A percentile compares a stretch with the other conserved stretches of the same genome.
Evolutionary conservation across 148 eudicot genomes (phyloP).

Genomic region (Arbutus unedo): DNA sequence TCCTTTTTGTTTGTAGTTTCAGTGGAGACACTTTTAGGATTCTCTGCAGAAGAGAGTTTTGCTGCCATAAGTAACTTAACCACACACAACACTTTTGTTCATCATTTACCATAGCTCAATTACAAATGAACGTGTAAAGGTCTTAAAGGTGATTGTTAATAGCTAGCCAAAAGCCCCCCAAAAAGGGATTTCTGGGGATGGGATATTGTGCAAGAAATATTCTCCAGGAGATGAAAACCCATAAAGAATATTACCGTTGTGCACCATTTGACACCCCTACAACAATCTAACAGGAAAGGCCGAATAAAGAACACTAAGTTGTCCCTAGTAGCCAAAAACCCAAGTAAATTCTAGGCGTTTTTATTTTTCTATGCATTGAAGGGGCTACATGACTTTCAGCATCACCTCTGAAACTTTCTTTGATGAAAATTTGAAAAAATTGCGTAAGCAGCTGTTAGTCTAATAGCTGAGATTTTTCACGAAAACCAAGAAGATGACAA

Average conservation of each 20-base stretch:
- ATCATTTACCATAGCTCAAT: neutral
- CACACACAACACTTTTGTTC: neutral
- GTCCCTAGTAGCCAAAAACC: neutral
- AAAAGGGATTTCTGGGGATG: neutral
- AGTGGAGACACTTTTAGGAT: constrained; percentile 18
- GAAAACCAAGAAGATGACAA: neutral
- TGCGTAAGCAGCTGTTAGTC: neutral
- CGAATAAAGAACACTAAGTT: neutral
- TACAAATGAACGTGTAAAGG: neutral
- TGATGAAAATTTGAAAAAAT: neutral
- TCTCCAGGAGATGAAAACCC: neutral
- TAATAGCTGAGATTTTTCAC: neutral
- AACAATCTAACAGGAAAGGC: neutral
- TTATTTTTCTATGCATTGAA: neutral
- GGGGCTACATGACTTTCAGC: neutral
- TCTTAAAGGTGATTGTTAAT: neutral
- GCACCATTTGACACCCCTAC: neutral
- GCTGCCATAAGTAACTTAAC: neutral
- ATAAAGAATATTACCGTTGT: neutral
- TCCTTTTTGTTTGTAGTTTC: constrained; percentile 23
- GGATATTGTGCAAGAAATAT: neutral
- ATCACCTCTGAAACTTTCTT: neutral
- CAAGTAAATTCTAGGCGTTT: neutral
- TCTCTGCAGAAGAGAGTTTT: constrained; percentile 24
- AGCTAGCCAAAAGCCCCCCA: neutral